Base-by-base conservation (phyloP, 2,329 filamentous ascomycete genomes). In the Arthroderma sp. region DNA sequence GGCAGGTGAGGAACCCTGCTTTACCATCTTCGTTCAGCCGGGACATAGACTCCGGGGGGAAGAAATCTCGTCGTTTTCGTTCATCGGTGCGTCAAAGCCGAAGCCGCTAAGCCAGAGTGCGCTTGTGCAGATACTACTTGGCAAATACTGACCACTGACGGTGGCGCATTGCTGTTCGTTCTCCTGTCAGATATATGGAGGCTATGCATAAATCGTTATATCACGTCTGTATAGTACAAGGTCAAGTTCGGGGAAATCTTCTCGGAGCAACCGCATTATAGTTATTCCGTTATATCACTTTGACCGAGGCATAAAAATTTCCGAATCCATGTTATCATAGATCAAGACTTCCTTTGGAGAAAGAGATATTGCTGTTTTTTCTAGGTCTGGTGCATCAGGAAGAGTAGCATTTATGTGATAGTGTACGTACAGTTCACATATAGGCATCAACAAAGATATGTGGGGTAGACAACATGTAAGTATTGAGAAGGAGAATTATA, bases 61-160 rank as follows among this genome's bases (percentile, higher is more conserved):
- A 15, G 25, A 51, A 9, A 31, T 31, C 47, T 33, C 25, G 47
- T 51, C 47, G 47, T 51, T 51, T 51, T 51, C 47, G 47, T 51
- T 51, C 47, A 51, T 51, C 25, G 28, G n/a, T 23, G 13, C 47
- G 25, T 51, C 4, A 47, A 17, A 25, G 25, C 47, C 47, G 25
- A 5, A 51, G 25, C 47, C 47, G n/a, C 15, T 51, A 31, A 51
- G 23, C 47, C 15, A 51, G 47, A 8, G 15, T 33, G 25, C 47
- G 28, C 47, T 51, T 51, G 33, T 33, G 47, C 47, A 51, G 23
- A 51, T 31, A 17, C 28, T 51, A 51, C 47, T 51, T 51, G 47
- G 47, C 47, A 31, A 33, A 33, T 51, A 51, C 23, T 23, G 25
- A 31, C 47, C 23, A 33, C 28, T 19, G 25, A 19, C 47, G 25